Evolutionary conservation across 2,329 filamentous ascomycete genomes (phyloP), one percentile per base, ranked within the genome.

Genomic region (Cladosporium sp.): DNA sequence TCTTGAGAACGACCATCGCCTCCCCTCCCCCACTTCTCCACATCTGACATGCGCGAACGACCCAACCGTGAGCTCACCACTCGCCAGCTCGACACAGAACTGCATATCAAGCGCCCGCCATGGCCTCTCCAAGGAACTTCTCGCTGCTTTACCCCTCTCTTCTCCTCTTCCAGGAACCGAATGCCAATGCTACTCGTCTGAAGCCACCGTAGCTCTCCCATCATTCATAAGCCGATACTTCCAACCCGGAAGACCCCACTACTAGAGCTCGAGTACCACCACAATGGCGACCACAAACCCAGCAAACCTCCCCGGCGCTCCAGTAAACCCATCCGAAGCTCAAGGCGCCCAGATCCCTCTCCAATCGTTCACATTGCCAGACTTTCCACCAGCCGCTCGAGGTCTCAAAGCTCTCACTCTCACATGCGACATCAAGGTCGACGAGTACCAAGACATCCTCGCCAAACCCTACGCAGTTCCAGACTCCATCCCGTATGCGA

Each of bases 341-440:
- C 72, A 74, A 62, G 76, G 74, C 30, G 78, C 78, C 20, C 78
- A 80, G 54, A 77, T 80, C 34, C 76, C 77, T 0, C 70, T 81
- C 36, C 70, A 76, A 59, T 66, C 67, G 60, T 81, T 81, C 71
- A 70, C 67, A 17, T 66, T 80, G 14, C 78, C 78, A 3, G 66
- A 70, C 51, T 80, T 80, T 63, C 78, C 78, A 2, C 67, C 71
- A 0, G 69, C 75, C 66, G 77, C 78, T 5, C 69, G 67, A n/a
- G 67, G 66, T n/a, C 71, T 80, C 50, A 72, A 72, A 58, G 72
- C 76, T 28, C 67, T 81, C 15, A 80, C 77, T 22, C 67, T 81
- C n/a, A 80, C 78, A 45, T 74, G 73, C 43, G 78, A 79, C 65
- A 78, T 81, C 69, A 76, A 76, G 61, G 72, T 78, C 56, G 73